Evolutionary conservation across 805 yeast genomes (phyloP), one percentile per base, ranked within the genome.

Genomic region (Yarrowia osloensis): DNA sequence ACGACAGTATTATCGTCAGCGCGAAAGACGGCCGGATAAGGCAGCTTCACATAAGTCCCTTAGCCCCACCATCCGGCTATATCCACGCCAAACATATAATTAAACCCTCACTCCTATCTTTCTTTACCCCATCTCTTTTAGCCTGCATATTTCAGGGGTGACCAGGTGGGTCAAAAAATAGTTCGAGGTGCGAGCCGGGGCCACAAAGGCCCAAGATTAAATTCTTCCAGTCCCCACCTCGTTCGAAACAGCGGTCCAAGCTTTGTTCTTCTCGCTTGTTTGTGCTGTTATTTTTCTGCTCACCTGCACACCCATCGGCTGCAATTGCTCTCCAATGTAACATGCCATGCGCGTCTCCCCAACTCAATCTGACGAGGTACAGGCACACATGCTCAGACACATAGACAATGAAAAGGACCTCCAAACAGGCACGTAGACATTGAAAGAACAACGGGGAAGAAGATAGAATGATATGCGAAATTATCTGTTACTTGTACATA

Each of bases 401-500:
- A 11, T 35, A 8, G n/a, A 17, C 19, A 35, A 35, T 35, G 40
- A 15, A 35, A 15, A 35, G 12, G 42, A 4, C 39, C 15, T 35
- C 19, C 15, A 33, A 7, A 33, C 11, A 33, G 15, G 3, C 15
- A 33, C 35, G 15, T 33, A 11, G 12, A 19, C 15, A 40, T 24
- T 26, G 35, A 49, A 49, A 8, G 33, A 49, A 28, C 4, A n/a
- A 6, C 7, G 28, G 11, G 9, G 12, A 50, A 22, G 19, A 31
- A 15, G 19, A 4, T 6, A 22, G 17, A 15, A 22, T 24, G 62
- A 57, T 40, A 39, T 57, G 35, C 37, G 49, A 35, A 31, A 57
- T 40, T 57, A 54, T 57, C 49, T 39, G 47, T 57, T 39, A 57
- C 49, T 40, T 57, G 37, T 57, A 39, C 63, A 57, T 57, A 39